Conservation (phyloP, 129 eudicot genomes). For the Artemisia annua region DNA sequence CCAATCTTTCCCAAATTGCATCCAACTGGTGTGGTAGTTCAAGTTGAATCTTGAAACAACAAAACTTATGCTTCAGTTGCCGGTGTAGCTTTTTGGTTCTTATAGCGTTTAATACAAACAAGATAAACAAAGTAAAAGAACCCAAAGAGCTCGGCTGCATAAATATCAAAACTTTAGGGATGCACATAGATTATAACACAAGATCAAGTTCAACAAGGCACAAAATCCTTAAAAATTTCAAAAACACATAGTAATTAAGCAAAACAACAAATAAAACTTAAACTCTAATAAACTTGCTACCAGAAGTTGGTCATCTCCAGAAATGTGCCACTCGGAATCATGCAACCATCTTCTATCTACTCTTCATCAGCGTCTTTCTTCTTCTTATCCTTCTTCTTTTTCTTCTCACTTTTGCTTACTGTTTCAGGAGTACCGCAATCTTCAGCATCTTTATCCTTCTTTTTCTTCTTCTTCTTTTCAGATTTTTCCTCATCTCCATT, state of each 20-base stretch:
- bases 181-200: conserved; percentile 9
- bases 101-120: too few species aligned
- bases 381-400: conserved; percentile 61
- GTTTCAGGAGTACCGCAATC: conserved; percentile 44
- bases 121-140: too few species aligned
- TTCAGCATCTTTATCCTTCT: conserved; percentile 48
- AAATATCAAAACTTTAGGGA: conserved; percentile 25
- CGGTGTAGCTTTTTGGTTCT: too few species aligned
- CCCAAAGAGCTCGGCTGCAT: background rate
- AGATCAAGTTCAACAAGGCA: conserved; percentile 16
- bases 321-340: conserved; percentile 21
- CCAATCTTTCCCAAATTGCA: too few species aligned
- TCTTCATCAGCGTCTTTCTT: conserved; percentile 55
- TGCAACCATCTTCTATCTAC: conserved; percentile 30
- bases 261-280: conserved; percentile 19
- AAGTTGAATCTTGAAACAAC: too few species aligned
- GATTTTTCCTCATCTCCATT: conserved; percentile 55
- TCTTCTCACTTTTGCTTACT: conserved; percentile 45
- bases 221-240: conserved; percentile 25
- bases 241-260: conserved; percentile 19
- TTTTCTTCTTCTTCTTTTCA: conserved; percentile 61
- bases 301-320: conserved; percentile 3
- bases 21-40: too few species aligned
- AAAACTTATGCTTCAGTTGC: too few species aligned
- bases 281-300: conserved; percentile 18